Evolutionary conservation across 1,284 basidiomycete species (phyloP), one percentile per base, ranked within the genome.

Genomic region (Sporisorium reilianum): DNA sequence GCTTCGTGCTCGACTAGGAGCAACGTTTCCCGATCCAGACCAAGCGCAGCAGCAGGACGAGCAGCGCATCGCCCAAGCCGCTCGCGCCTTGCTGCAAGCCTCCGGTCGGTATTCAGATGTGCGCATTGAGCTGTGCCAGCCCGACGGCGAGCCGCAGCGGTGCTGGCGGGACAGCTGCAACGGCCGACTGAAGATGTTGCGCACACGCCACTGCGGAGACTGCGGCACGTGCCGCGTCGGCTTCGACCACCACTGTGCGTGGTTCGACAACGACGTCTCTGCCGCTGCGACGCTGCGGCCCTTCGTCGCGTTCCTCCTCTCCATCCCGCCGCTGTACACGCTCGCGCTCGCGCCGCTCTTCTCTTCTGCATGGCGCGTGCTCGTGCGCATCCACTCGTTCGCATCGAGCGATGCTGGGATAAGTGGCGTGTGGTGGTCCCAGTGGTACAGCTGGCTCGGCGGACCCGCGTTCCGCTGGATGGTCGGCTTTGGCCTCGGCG

Each of bases 171-270:
- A 68, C 42, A 18, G 18, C 11, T 75, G 73, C 50, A n/a, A 20
- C 5, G 73, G 64, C 9, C n/a, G 61, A 14, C 25, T 56, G 45
- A 71, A 70, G 20, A 14, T 54, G 0, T 64, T 64, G 14, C 55
- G 73, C 2, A 71, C 57, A 34, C 51, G 73, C 0, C 73, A 75
- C 46, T 75, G 73, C 50, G 73, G 73, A 32, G 73, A 75, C 38
- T 75, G 73, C 44, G 68, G 64, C 22, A 49, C 30, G 16, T 75
- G 73, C 14, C 48, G 73, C 1, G 54, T 71, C 1, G 73, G 68
- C 2, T 71, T 75, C 46, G 73, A 75, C 50, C 73, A 75, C n/a
- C 73, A 75, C 57, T 75, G 73, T n/a, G 68, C 73, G 0, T 75
- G 73, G 73, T 75, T 75, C 54, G 73, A 75, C 45, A 72, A 75